A percentile compares a stretch with the other conserved stretches of the same genome.
These are phyloP conservation scores for Penicillium aurantiogriseum DNA, from an alignment of 2,329 filamentous ascomycete species.

Conservation along the genomic window DNA sequence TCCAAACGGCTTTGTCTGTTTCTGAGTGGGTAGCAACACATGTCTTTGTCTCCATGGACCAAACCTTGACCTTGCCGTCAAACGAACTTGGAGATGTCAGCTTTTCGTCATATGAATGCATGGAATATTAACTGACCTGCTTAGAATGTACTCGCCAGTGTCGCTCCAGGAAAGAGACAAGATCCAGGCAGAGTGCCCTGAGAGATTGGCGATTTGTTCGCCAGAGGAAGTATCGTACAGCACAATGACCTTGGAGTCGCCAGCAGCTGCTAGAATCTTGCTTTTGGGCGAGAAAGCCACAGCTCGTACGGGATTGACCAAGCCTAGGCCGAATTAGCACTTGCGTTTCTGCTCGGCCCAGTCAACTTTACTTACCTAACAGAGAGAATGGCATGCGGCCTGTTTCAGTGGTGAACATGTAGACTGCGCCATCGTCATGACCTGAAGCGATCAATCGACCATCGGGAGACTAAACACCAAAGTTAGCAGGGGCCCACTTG, in stretches of 20 bases:
- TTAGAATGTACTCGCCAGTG: constrained; percentile 87
- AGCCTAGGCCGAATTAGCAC: constrained; percentile 53
- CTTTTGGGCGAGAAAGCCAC: constrained; percentile 85
- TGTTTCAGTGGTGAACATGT: constrained; percentile 92
- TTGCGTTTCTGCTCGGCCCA: background rate
- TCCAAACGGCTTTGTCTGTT: constrained; percentile 80
- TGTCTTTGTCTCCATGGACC: constrained; percentile 77
- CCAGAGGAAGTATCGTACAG: constrained; percentile 91
- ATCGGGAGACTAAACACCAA: constrained; percentile 57
- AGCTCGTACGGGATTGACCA: constrained; percentile 81
- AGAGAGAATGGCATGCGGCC: constrained; percentile 82
- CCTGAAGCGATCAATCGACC: constrained; percentile 86
- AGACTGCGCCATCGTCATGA: constrained; percentile 87
- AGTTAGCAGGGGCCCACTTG: background rate
- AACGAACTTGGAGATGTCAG: constrained; percentile 58
- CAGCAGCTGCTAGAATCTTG: constrained; percentile 81
- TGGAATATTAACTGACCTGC: constrained; percentile 55
- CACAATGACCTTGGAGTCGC: constrained; percentile 83
- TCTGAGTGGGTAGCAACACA: constrained; percentile 95
- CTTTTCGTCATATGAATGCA: background rate
- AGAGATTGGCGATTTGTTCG: constrained; percentile 84
- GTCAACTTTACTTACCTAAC: constrained; percentile 57
- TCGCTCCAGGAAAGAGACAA: constrained; percentile 89
- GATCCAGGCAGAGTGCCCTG: constrained; percentile 81
- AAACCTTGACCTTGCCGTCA: constrained; percentile 93